Evolutionary conservation across 495 filamentous ascomycete genomes (phyloP), one percentile per base, ranked within the genome.

Genomic region (Penicillium diatomitis): DNA sequence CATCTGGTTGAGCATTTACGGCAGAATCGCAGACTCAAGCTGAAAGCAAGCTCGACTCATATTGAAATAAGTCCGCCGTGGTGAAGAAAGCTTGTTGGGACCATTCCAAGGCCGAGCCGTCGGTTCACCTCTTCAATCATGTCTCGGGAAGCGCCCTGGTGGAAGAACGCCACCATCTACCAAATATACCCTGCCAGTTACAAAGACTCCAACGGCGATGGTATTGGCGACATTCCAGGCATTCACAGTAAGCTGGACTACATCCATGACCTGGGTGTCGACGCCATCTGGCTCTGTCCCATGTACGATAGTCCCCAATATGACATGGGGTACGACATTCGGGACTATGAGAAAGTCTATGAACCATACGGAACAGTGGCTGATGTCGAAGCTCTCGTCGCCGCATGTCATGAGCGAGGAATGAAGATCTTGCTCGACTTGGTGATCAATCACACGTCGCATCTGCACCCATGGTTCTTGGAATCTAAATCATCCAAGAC

Each of bases 211-310:
- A 71, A 70, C 28, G 57, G 57, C 38, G 68, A 71, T 60, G 68
- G 68, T 7, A 64, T 65, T 32, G 83, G 83, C 4, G 82, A 85
- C 54, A 66, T 86, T 27, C 74, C 65, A 5, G 83, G 82, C 8
- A 76, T 85, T 37, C 72, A 76, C 32, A 67, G 69, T 20, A 72
- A 78, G 47, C 60, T 85, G 11, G 75, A 79, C 56, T 83, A 86
- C 52, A 70, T 86, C 48, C 54, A 75, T 44, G 50, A 51, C 3
- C 55, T 71, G 5, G 69, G 69, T 1, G 65, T 68, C 3, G 68
- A 71, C 46, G 62, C 60, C 6, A 54, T 72, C 47, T 72, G 69
- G 69, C 32, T 72, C 3, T 67, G 56, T 38, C 69, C 69, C 7
- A 68, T 69, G 52, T 71, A 71, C 38, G 64, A 67, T 48, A 73